phyloP scores from a whole-genome alignment of 2,329 filamentous ascomycete species.

The Paramyrothecium roridum region DNA sequence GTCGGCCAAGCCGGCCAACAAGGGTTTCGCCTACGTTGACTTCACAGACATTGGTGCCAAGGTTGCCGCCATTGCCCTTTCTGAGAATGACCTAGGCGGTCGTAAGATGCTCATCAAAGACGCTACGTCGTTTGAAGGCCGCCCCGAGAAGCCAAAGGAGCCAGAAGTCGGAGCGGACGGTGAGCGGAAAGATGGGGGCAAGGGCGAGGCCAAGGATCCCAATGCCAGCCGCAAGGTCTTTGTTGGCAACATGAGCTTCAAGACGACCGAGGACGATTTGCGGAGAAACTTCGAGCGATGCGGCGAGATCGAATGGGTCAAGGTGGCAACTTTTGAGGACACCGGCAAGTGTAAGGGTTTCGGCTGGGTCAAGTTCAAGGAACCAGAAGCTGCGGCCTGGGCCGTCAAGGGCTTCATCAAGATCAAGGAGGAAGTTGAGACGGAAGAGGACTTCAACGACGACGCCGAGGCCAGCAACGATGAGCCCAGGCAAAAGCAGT shows the following conservation, averaged over 20 bases:
- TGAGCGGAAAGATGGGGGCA: conserved; percentile 28
- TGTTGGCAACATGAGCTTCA: conserved; percentile 84
- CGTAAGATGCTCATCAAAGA: conserved; percentile 91
- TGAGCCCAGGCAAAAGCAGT: conserved; percentile 43
- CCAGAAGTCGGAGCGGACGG: conserved; percentile 19
- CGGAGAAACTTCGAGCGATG: conserved; percentile 80
- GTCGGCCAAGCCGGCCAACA: conserved; percentile 55
- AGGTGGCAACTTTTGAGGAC: conserved; percentile 94
- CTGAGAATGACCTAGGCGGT: conserved; percentile 75
- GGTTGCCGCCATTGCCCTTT: conserved; percentile 76
- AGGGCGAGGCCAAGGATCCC: conserved; percentile 31
- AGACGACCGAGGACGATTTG: conserved; percentile 77
- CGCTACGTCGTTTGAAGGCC: conserved; percentile 84
- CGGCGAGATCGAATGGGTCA: conserved; percentile 76
- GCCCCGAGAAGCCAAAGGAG: conserved; percentile 64
- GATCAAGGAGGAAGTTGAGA: conserved; percentile 63
- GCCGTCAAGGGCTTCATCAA: conserved; percentile 76
- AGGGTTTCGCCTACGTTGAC: conserved; percentile 95
- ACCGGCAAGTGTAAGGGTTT: conserved; percentile 97
- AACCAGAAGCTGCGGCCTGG: conserved; percentile 67
- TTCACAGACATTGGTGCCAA: conserved; percentile 70
- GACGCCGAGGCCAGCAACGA: conserved; percentile 41
- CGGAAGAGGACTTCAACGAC: conserved; percentile 56
- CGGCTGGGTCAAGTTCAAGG: conserved; percentile 89
- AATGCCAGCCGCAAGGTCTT: conserved; percentile 82